These are phyloP conservation scores for Medicago arabica DNA, from an alignment of 306 rosid species.

Conservation along the genomic window DNA sequence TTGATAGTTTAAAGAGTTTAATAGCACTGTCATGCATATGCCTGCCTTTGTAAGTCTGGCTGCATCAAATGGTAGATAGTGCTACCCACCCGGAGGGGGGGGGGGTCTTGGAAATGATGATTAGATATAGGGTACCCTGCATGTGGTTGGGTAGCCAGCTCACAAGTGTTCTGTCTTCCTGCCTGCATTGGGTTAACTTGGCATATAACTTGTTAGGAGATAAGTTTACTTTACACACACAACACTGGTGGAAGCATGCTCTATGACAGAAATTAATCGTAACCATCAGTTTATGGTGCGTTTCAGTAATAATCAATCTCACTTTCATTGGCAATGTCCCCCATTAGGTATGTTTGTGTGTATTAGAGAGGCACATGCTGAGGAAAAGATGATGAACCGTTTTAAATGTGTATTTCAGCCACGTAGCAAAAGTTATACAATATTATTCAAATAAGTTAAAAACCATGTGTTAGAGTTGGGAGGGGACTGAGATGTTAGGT, in stretches of 20 bases:
- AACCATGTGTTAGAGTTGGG: too few relatives aligned
- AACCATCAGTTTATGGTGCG: background rate
- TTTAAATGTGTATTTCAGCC: too few relatives aligned
- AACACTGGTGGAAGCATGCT: background rate
- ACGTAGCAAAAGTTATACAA: too few relatives aligned
- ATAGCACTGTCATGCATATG: background rate
- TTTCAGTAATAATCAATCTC: background rate
- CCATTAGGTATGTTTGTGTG: background rate
- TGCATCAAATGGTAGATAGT: conserved; percentile 7
- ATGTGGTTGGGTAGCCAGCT: background rate
- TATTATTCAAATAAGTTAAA: too few relatives aligned
- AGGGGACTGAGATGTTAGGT: too few relatives aligned
- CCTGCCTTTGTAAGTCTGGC: background rate
- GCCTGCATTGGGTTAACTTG: background rate
- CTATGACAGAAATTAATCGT: background rate
- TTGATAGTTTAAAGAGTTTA: background rate
- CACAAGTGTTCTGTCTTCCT: background rate
- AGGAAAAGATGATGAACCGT: too few relatives aligned
- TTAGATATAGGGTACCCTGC: background rate
- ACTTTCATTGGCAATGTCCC: background rate
- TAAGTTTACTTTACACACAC: background rate
- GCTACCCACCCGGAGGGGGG: background rate
- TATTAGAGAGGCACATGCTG: background rate
- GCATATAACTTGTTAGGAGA: background rate
- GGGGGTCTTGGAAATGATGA: background rate